Percentiles rank a stretch among this genome's conserved stretches.
phyloP scores from a whole-genome alignment of 1,284 basidiomycete genomes.

The Exsudoporus floridanus region DNA sequence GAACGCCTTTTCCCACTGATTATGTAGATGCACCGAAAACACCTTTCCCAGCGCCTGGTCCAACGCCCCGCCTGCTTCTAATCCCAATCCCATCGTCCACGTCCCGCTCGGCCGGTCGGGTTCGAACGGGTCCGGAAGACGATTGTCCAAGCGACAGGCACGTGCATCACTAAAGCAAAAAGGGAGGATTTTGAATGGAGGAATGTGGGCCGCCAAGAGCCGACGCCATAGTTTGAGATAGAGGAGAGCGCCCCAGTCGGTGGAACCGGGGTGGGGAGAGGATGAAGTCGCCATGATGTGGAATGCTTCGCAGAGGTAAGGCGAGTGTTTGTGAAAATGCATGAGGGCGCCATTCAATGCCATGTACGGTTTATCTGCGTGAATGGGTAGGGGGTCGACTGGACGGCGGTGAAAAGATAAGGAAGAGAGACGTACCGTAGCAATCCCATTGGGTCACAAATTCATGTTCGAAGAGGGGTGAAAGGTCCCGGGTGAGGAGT shows the following conservation, averaged over 20 bases:
- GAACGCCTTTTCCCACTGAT: conserved; percentile 88
- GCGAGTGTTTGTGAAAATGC: conserved; percentile 85
- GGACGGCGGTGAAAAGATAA: background rate
- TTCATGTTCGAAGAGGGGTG: conserved; percentile 84
- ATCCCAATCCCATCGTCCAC: conserved; percentile 57
- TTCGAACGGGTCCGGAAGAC: conserved; percentile 85
- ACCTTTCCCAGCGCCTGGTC: conserved; percentile 67
- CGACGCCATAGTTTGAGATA: conserved; percentile 87
- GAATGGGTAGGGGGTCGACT: background rate
- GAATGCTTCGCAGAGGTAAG: conserved; percentile 94
- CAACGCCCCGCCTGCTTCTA: conserved; percentile 65
- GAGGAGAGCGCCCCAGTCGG: conserved; percentile 89
- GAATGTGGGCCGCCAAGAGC: conserved; percentile 67
- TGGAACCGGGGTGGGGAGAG: conserved; percentile 68
- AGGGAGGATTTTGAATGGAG: conserved; percentile 87
- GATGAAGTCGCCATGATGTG: conserved; percentile 78
- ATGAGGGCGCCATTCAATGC: conserved; percentile 91
- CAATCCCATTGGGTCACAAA: conserved; percentile 97
- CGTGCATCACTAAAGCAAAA: conserved; percentile 91
- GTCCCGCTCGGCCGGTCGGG: conserved; percentile 55
- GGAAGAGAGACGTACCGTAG: conserved; percentile 57
- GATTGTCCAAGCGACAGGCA: conserved; percentile 86
- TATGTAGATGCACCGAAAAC: conserved; percentile 88
- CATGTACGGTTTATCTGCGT: conserved; percentile 78
- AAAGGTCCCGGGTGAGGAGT: conserved; percentile 79